Percentiles rank a stretch among this genome's conserved stretches.
Evolutionary conservation across 1,284 basidiomycete species (phyloP).

Genomic region (Phellopilus nigrolimitatus): DNA sequence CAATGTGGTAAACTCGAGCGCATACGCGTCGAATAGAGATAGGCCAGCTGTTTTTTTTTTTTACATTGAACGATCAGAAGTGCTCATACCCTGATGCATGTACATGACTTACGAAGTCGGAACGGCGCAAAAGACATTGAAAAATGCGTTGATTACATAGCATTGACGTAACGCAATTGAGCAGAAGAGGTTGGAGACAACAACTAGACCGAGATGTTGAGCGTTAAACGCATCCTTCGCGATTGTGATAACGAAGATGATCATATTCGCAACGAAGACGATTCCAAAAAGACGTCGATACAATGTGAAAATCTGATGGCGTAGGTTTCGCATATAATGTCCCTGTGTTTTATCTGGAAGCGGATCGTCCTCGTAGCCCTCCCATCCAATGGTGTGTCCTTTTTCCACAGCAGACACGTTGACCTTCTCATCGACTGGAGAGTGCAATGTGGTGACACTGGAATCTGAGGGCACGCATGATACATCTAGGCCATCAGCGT

Average conservation of each 20-base stretch:
- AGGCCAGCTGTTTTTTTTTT: constrained; percentile 41
- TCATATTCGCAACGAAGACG: constrained; percentile 51
- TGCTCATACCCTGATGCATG: neutral
- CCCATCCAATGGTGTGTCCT: constrained; percentile 34
- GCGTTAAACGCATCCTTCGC: constrained; percentile 39
- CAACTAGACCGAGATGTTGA: constrained; percentile 42
- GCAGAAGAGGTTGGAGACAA: constrained; percentile 48
- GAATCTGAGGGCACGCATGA: neutral
- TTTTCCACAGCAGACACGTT: constrained; percentile 27
- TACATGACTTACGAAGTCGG: constrained; percentile 38
- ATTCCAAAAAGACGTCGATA: constrained; percentile 55
- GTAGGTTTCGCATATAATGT: constrained; percentile 44
- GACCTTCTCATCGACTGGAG: constrained; percentile 22
- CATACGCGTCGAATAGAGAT: constrained; percentile 46
- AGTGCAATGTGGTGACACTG: neutral
- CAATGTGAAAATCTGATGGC: constrained; percentile 49
- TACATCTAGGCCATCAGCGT: constrained; percentile 2
- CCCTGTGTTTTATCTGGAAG: constrained; percentile 48
- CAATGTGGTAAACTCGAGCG: constrained; percentile 55
- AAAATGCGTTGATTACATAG: constrained; percentile 54
- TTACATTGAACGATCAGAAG: constrained; percentile 10
- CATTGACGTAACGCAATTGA: constrained; percentile 60
- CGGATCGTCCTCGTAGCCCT: constrained; percentile 46
- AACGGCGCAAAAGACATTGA: constrained; percentile 46
- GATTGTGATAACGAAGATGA: constrained; percentile 43